These are phyloP conservation scores for Neurospora terricola DNA, from an alignment of 495 filamentous ascomycete genomes.

Conservation along the genomic window DNA sequence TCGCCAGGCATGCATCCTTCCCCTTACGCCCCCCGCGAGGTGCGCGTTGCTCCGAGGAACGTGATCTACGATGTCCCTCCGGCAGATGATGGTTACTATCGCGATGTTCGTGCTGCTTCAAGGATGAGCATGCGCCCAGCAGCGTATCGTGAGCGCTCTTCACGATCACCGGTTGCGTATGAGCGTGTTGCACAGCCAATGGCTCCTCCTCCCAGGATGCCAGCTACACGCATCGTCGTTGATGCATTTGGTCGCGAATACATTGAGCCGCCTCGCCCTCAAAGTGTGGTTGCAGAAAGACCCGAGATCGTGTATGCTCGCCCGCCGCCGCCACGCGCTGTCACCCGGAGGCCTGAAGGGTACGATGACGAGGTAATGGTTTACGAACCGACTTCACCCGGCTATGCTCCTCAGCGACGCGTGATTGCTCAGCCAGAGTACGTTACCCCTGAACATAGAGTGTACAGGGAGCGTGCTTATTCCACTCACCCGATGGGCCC, in stretches of 20 bases:
- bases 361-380: constrained; percentile 38
- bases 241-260: constrained; percentile 65
- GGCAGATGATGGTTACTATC: constrained; percentile 42
- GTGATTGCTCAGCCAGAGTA: constrained; percentile 46
- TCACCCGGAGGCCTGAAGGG: constrained; percentile 41
- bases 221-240: constrained; percentile 50
- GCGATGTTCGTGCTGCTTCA: constrained; percentile 32
- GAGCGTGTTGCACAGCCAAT: constrained; percentile 39
- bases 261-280: constrained; percentile 45
- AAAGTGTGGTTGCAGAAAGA: constrained; percentile 31
- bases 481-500: constrained; percentile 28
- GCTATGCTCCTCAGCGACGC: constrained; percentile 33
- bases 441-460: constrained; percentile 29
- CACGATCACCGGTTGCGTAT: constrained; percentile 42
- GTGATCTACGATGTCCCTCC: background rate
- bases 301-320: constrained; percentile 40
- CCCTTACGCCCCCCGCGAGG: constrained; percentile 32
- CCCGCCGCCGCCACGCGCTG: constrained; percentile 29
- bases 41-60: constrained; percentile 22
- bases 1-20: constrained; percentile 39
- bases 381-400: constrained; percentile 31
- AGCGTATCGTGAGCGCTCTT: constrained; percentile 44
- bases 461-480: constrained; percentile 44
- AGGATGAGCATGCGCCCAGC: constrained; percentile 36
- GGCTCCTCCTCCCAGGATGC: constrained; percentile 44